Evolutionary conservation across 2,329 filamentous ascomycete species (phyloP).

Genomic region (Biscogniauxia mediterranea): DNA sequence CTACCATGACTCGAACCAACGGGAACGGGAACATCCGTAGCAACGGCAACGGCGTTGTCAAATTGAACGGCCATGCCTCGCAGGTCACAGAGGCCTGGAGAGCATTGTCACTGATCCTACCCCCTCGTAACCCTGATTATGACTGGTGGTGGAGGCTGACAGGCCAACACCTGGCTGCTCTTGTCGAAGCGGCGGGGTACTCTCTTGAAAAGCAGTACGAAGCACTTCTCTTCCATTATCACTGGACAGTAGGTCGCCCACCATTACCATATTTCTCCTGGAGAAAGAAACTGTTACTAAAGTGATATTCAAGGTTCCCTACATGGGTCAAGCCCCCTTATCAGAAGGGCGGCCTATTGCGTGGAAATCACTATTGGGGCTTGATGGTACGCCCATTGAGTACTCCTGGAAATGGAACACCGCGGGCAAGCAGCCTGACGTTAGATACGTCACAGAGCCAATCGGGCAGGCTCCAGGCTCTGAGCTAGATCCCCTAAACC

Average conservation of each 20-base stretch:
- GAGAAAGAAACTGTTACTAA: neutral
- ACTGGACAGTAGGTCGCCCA: conserved; percentile 7
- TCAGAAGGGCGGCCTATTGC: neutral
- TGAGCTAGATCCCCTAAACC: conserved; percentile 5
- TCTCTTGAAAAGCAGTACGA: conserved; percentile 10
- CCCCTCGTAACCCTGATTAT: conserved; percentile 4
- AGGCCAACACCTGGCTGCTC: conserved; percentile 8
- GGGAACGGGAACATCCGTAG: too few relatives aligned
- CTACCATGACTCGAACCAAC: too few relatives aligned
- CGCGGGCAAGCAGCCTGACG: neutral
- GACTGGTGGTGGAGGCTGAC: conserved; percentile 12
- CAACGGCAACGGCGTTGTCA: too few relatives aligned
- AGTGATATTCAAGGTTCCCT: conserved; percentile 3
- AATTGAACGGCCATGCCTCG: too few relatives aligned
- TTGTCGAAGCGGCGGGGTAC: conserved; percentile 10
- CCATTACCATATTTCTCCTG: neutral
- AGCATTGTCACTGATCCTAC: neutral
- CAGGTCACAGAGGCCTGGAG: too few relatives aligned
- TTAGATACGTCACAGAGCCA: conserved; percentile 11
- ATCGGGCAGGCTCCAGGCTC: conserved; percentile 4
- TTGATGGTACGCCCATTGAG: conserved; percentile 9
- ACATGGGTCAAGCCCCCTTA: conserved; percentile 9
- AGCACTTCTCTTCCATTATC: conserved; percentile 9
- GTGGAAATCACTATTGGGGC: conserved; percentile 5
- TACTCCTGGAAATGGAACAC: conserved; percentile 14